Percentiles rank a stretch among this genome's conserved stretches.
These are phyloP conservation scores for Melaleuca quinquenervia DNA, from an alignment of 345 rosid genomes.

Conservation along the genomic window DNA sequence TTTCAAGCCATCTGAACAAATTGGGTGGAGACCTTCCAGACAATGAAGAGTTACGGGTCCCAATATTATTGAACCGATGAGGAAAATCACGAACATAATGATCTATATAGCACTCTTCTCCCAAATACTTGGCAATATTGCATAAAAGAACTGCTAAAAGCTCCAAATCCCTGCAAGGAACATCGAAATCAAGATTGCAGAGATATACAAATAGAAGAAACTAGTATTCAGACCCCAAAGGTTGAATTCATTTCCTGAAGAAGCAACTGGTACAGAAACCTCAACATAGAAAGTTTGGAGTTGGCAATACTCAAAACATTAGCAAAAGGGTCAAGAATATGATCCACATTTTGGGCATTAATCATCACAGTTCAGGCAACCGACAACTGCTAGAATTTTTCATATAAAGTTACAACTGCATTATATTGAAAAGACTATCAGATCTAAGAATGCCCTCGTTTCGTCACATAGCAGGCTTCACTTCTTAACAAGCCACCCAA, in stretches of 20 bases:
- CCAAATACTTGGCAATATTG: slow-evolving; percentile 60
- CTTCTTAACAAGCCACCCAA: not conserved
- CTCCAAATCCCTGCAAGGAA: slow-evolving; percentile 64
- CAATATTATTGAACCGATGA: slow-evolving; percentile 31
- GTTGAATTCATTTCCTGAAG: not conserved
- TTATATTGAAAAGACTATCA: not conserved
- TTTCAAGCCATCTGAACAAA: slow-evolving; percentile 82
- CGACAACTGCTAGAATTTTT: not conserved
- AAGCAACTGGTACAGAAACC: not conserved
- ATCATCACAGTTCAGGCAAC: not conserved
- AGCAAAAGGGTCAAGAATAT: not conserved
- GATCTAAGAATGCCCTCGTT: not conserved
- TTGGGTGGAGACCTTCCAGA: slow-evolving; percentile 58
- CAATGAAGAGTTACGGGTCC: slow-evolving; percentile 14
- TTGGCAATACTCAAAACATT: not conserved
- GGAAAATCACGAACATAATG: slow-evolving; percentile 94
- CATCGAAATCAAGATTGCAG: not conserved
- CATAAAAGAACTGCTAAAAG: slow-evolving; percentile 60
- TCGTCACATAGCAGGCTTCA: not conserved
- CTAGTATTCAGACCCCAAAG: not conserved
- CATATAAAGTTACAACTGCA: not conserved
- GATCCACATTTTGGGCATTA: not conserved
- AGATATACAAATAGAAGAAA: not conserved
- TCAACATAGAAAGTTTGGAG: not conserved
- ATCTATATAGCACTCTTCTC: slow-evolving; percentile 65